Evolutionary conservation across 2,329 filamentous ascomycete genomes (phyloP).

Genomic region (Xylaria sp.): DNA sequence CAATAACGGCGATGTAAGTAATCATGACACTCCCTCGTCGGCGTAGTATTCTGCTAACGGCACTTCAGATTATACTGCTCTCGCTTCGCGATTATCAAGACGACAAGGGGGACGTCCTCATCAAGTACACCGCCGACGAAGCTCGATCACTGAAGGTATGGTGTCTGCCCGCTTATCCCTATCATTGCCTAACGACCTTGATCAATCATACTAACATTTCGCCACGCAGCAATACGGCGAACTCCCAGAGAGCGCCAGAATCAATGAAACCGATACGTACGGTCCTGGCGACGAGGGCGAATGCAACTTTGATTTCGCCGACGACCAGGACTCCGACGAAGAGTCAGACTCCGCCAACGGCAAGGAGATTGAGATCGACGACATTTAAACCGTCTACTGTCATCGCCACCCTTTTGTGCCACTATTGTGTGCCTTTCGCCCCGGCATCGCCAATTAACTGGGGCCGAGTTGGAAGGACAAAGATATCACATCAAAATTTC

Average conservation of each 20-base stretch:
- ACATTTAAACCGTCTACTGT: slow-evolving; percentile 70
- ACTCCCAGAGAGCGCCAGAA: slow-evolving; percentile 96
- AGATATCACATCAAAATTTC: neutral
- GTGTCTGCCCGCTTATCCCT: neutral
- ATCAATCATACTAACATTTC: slow-evolving; percentile 6
- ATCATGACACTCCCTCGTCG: neutral
- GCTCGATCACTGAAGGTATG: slow-evolving; percentile 80
- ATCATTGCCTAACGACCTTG: neutral
- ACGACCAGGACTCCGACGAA: slow-evolving; percentile 73
- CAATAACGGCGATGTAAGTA: slow-evolving; percentile 67
- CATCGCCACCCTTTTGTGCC: slow-evolving; percentile 13
- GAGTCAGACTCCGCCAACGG: slow-evolving; percentile 63
- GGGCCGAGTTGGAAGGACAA: neutral
- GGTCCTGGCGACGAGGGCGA: slow-evolving; percentile 92
- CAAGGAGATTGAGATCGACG: slow-evolving; percentile 87
- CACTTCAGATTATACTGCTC: slow-evolving; percentile 75
- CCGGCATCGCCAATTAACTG: neutral
- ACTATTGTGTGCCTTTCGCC: slow-evolving; percentile 2
- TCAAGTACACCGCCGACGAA: slow-evolving; percentile 96
- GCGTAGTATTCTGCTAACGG: neutral
- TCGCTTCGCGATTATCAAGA: slow-evolving; percentile 93
- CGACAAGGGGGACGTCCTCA: slow-evolving; percentile 89
- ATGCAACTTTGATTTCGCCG: slow-evolving; percentile 98
- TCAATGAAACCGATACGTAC: slow-evolving; percentile 98
- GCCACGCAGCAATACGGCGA: slow-evolving; percentile 77